Evolutionary conservation across 2,329 filamentous ascomycete species (phyloP), one percentile per base, ranked within the genome.

Genomic region (Amylocarpus encephaloides): DNA sequence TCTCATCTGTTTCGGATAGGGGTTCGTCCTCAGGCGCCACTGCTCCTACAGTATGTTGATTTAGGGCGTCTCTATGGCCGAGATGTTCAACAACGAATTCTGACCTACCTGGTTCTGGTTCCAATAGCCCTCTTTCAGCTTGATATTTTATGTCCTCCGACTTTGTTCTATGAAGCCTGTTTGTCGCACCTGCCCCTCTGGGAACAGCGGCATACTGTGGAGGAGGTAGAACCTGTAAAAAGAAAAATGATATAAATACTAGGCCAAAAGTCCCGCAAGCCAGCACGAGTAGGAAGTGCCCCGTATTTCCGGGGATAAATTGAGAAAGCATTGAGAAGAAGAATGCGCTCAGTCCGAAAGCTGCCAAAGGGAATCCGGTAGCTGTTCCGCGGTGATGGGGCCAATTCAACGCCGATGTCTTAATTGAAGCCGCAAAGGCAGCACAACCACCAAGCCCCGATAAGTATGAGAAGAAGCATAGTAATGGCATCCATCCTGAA

Each of bases 271-370:
- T 96, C 13, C 90, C 91, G 55, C 82, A 75, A 3, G 90, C 82
- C 36, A 98, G 75, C 26, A 97, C 72, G 56, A 92, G 73, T 50
- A 98, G 75, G 60, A 96, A 91, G 35, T 80, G 79, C 49, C 85
- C 85, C 1, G 90, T 93, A 62, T 94, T 82, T 35, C 89, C 88
- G 2, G 88, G 87, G 64, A 95, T 91, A 42, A 94, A 65, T 15
- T 82, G 80, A 18, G 89, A 88, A 32, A 94, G 70, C 2, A 84
- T 76, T 0, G 93, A 92, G 71, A 96, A 98, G 73, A 97, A 95
- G 70, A 98, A 93, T 48, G 93, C 93, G 66, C 91, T 96, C 50
- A 98, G 72, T 2, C 93, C 93, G 65, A 97, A 97, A 2, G 88
- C 91, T 50, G 93, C 88, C 49, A 97, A 71, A 5, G 93, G 92